A percentile compares a stretch with the other conserved stretches of the same genome.
Evolutionary conservation across 768 basidiomycete genomes (phyloP).

Genomic region (Thelephora aurantiotincta): DNA sequence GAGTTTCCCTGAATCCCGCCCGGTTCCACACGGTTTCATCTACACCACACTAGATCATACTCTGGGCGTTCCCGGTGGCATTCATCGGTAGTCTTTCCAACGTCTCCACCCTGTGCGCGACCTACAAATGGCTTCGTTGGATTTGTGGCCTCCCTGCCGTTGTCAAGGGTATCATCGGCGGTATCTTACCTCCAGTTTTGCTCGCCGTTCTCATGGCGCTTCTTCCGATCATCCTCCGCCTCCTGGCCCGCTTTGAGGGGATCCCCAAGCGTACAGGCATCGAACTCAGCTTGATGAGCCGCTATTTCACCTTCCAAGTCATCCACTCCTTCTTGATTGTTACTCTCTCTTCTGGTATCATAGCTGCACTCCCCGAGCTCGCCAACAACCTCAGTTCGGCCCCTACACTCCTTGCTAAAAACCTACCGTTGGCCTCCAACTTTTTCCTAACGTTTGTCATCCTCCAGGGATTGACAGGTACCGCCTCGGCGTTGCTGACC

Average conservation of each 20-base stretch:
- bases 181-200: conserved; percentile 77
- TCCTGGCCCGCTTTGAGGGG: conserved; percentile 78
- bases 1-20: conserved; percentile 73
- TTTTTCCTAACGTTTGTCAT: conserved; percentile 80
- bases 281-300: conserved; percentile 83
- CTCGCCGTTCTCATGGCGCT: conserved; percentile 89
- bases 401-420: conserved; percentile 56
- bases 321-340: conserved; percentile 90
- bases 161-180: conserved; percentile 74
- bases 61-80: conserved; percentile 11
- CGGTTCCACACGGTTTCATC: conserved; percentile 28
- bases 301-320: conserved; percentile 88
- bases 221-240: conserved; percentile 68
- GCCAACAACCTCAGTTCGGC: conserved; percentile 54
- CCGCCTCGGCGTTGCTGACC: conserved; percentile 70
- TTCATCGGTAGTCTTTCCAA: conserved; percentile 82
- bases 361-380: conserved; percentile 51
- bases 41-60: background rate
- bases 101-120: conserved; percentile 50
- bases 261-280: conserved; percentile 73
- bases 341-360: conserved; percentile 72
- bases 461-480: conserved; percentile 68
- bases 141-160: conserved; percentile 52
- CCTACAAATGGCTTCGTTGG: conserved; percentile 68
- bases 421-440: conserved; percentile 72